Evolutionary conservation across 257 asterid genomes (phyloP).

Genomic region (Ophiorrhiza pumila): DNA sequence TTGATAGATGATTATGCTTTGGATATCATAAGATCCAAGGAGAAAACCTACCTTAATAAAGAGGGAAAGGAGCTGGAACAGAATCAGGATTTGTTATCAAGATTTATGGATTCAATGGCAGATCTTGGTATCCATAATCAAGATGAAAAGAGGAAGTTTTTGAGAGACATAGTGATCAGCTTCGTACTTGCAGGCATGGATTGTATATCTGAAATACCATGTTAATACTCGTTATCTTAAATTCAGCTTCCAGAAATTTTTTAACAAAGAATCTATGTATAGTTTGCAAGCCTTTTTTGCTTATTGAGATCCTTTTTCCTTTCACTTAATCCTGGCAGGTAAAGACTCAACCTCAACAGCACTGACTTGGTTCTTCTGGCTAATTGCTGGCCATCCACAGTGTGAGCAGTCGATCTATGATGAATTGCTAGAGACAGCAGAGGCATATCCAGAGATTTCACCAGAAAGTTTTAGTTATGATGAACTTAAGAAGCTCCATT

Average conservation of each 20-base stretch:
- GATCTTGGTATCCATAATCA: constrained; percentile 17
- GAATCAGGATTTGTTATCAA: constrained; percentile 31
- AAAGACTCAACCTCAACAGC: constrained; percentile 42
- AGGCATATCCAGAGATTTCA: constrained; percentile 5
- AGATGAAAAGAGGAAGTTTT: constrained; percentile 34
- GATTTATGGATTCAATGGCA: constrained; percentile 28
- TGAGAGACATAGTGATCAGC: constrained; percentile 45
- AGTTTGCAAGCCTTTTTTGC: neutral
- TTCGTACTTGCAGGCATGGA: constrained; percentile 36
- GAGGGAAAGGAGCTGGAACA: constrained; percentile 5
- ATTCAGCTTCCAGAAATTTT: neutral
- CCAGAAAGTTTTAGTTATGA: constrained; percentile 27
- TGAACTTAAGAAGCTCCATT: constrained; percentile 31
- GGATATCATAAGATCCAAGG: constrained; percentile 28
- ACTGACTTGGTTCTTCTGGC: constrained; percentile 45
- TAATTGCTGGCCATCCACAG: constrained; percentile 33
- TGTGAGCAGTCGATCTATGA: constrained; percentile 25
- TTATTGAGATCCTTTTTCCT: neutral
- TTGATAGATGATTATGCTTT: constrained; percentile 30
- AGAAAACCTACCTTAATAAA: constrained; percentile 5
- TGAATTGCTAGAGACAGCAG: constrained; percentile 12
- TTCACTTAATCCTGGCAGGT: constrained; percentile 22
- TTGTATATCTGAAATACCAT: neutral
- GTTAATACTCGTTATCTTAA: neutral
- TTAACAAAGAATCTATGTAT: neutral